A percentile compares a stretch with the other conserved stretches of the same genome.
phyloP scores from a whole-genome alignment of 768 basidiomycete species.

The Amanita fuliginea region DNA sequence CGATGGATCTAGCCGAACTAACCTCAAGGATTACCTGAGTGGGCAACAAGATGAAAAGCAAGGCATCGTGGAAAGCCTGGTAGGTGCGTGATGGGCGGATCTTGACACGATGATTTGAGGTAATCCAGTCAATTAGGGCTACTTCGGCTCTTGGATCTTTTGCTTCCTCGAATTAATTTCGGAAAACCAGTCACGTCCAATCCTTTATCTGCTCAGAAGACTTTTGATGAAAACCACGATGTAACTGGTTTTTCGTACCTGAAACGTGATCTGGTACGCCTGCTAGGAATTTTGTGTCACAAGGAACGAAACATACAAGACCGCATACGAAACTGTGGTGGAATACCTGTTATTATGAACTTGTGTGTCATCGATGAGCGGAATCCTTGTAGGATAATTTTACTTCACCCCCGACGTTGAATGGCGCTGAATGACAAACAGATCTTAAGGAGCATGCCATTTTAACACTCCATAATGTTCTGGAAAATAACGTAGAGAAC shows the following conservation, averaged over 20 bases:
- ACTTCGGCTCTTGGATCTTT: slow-evolving; percentile 63
- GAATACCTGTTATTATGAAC: slow-evolving; percentile 76
- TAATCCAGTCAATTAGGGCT: slow-evolving; percentile 35
- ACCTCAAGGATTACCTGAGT: slow-evolving; percentile 30
- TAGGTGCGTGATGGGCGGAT: slow-evolving; percentile 32
- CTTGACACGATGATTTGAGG: background rate
- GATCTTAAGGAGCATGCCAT: slow-evolving; percentile 91
- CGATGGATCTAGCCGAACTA: slow-evolving; percentile 9
- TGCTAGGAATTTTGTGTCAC: slow-evolving; percentile 71
- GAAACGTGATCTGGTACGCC: slow-evolving; percentile 82
- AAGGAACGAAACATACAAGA: slow-evolving; percentile 62
- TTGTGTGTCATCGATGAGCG: slow-evolving; percentile 84
- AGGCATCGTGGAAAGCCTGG: slow-evolving; percentile 41
- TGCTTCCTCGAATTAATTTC: slow-evolving; percentile 80
- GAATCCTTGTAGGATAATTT: slow-evolving; percentile 72
- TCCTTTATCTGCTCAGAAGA: slow-evolving; percentile 15
- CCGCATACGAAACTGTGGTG: slow-evolving; percentile 54
- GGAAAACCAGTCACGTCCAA: slow-evolving; percentile 41
- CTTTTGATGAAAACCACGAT: slow-evolving; percentile 14
- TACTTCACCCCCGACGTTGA: slow-evolving; percentile 4
- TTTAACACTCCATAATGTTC: slow-evolving; percentile 68
- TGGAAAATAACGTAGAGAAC: slow-evolving; percentile 69
- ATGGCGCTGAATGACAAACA: slow-evolving; percentile 18
- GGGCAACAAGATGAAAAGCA: slow-evolving; percentile 28
- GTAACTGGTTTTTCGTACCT: slow-evolving; percentile 67